Evolutionary conservation across 352 stramenopile species (phyloP).

Genomic region (Pythium utonaiense): DNA sequence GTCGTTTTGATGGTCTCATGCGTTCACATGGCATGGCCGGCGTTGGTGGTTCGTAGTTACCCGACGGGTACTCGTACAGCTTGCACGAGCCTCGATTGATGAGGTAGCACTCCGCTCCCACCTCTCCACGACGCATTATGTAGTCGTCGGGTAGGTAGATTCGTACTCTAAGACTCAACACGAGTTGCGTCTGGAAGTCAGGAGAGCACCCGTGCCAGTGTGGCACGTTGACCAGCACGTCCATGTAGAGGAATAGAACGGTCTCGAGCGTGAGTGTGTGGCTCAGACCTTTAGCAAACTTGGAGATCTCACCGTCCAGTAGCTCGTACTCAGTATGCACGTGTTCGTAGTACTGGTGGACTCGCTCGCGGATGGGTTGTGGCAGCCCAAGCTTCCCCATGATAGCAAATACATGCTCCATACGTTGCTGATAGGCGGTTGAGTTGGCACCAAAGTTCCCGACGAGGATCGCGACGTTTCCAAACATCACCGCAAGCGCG

Average conservation of each 20-base stretch:
- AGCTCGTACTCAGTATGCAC: neutral
- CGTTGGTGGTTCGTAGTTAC: neutral
- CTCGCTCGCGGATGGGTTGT: conserved; percentile 37
- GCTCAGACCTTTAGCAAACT: conserved; percentile 1
- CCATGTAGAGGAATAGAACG: conserved; percentile 64
- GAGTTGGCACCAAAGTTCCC: conserved; percentile 52
- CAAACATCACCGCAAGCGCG: conserved; percentile 59
- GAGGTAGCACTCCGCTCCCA: conserved; percentile 66
- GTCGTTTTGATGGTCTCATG: conserved; percentile 1
- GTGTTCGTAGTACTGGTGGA: conserved; percentile 33
- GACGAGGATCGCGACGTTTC: conserved; percentile 60
- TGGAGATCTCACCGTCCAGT: neutral
- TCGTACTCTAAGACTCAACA: conserved; percentile 47
- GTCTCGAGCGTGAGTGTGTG: neutral
- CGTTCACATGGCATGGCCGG: neutral
- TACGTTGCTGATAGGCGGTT: conserved; percentile 61
- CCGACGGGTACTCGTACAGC: conserved; percentile 2
- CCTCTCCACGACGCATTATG: conserved; percentile 55
- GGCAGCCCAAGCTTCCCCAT: conserved; percentile 59
- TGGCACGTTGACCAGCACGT: conserved; percentile 53
- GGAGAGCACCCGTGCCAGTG: conserved; percentile 50
- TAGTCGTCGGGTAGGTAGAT: conserved; percentile 77
- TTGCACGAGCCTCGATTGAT: conserved; percentile 62
- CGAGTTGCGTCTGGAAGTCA: conserved; percentile 67
- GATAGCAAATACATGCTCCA: conserved; percentile 58